Evolutionary conservation across 345 rosid species (phyloP).

Genomic region (Erysimum cheiranthoides): DNA sequence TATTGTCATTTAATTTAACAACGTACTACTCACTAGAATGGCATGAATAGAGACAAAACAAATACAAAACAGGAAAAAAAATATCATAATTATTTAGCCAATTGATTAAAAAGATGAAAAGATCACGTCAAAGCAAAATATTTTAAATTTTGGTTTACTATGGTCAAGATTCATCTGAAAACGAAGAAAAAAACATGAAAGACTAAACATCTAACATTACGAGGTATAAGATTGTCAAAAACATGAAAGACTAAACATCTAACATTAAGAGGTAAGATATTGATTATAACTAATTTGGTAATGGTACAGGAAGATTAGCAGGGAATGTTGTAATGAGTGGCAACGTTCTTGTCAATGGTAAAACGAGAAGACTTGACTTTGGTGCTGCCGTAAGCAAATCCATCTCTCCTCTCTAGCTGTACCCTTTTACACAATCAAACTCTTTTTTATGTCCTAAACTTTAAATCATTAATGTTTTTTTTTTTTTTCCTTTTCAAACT

Average conservation of each 20-base stretch:
- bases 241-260: not conserved
- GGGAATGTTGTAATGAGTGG: conserved; percentile 90
- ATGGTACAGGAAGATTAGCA: conserved; percentile 81
- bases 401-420: not conserved
- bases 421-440: not conserved
- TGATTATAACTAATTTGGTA: conserved; percentile 12
- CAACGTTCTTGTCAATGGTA: conserved; percentile 84
- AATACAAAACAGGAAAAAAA: too few relatives aligned
- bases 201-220: not conserved
- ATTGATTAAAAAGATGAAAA: too few relatives aligned
- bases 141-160: too few relatives aligned
- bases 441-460: conserved; percentile 5
- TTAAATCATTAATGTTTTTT: not conserved
- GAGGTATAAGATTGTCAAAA: not conserved
- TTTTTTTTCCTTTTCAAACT: not conserved
- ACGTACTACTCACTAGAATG: too few relatives aligned
- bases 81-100: too few relatives aligned
- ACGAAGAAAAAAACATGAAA: not conserved
- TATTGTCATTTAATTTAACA: too few relatives aligned
- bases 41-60: too few relatives aligned
- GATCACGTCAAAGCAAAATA: too few relatives aligned
- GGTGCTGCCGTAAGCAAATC: conserved; percentile 70
- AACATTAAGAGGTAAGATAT: not conserved
- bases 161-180: too few relatives aligned
- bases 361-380: conserved; percentile 62